phyloP scores from a whole-genome alignment of 257 asterid genomes.

The Solanum tacnaense region DNA sequence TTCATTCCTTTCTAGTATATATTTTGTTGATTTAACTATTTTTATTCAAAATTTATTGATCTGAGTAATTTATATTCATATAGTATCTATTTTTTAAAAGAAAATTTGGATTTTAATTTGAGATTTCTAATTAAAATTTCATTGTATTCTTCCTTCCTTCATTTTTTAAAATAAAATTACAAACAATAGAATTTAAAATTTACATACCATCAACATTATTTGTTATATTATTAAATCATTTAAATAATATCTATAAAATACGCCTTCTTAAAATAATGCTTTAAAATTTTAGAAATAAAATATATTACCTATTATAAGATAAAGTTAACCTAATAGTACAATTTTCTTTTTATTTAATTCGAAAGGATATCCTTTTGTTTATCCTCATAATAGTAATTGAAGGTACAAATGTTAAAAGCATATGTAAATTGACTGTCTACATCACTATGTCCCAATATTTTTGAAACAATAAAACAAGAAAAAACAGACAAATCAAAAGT shows the following conservation, averaged over 20 bases:
- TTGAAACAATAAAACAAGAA: neutral
- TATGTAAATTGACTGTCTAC: neutral
- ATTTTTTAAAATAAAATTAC: neutral
- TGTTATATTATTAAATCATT: neutral
- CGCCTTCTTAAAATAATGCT: neutral
- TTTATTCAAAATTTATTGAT: neutral
- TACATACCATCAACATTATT: neutral
- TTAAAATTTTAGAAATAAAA: neutral
- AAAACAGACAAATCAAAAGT: neutral
- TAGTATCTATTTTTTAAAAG: rapidly evolving
- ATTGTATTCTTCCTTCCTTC: neutral
- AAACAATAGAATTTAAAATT: neutral
- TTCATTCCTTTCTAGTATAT: neutral
- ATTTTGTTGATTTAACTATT: neutral
- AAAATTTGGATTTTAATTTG: neutral
- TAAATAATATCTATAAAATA: neutral
- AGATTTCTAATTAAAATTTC: neutral
- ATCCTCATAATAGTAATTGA: neutral
- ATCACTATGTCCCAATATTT: neutral
- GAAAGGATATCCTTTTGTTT: neutral
- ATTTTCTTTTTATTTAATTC: too few relatives aligned
- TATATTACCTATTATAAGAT: neutral
- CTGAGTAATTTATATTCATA: too few relatives aligned
- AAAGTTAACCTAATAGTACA: neutral
- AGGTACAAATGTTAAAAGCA: neutral